phyloP scores from a whole-genome alignment of 176 grass and related monocot genomes.

The Raddia guianensis region DNA sequence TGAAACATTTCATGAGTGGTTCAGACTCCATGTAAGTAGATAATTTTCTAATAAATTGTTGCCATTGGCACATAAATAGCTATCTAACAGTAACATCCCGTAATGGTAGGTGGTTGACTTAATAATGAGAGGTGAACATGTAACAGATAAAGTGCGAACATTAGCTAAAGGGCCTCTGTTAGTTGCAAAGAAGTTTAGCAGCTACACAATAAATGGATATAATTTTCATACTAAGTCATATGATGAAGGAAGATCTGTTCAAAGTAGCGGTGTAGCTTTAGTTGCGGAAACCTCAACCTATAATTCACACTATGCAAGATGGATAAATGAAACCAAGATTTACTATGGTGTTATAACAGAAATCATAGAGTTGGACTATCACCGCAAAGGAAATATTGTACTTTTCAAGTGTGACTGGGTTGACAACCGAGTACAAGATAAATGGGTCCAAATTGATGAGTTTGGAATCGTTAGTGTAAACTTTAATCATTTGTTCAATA shows the following conservation, averaged over 20 bases:
- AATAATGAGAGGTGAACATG: not conserved
- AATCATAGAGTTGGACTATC: not conserved
- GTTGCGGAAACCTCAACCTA: not conserved
- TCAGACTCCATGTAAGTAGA: no score
- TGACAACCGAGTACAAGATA: not conserved
- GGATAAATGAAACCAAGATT: not conserved
- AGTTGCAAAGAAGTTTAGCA: not conserved
- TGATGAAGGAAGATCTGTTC: not conserved
- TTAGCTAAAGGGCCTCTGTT: not conserved
- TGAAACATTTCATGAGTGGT: no score
- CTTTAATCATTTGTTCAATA: not conserved
- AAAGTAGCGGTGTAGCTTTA: not conserved
- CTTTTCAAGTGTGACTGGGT: not conserved
- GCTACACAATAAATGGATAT: constrained; percentile 5
- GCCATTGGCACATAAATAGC: no score
- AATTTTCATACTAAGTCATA: not conserved
- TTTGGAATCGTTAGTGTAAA: not conserved
- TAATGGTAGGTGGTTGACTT: not conserved
- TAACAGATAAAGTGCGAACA: not conserved
- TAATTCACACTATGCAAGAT: not conserved
- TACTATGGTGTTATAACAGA: constrained; percentile 7
- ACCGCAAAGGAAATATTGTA: not conserved
- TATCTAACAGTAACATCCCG: no score
- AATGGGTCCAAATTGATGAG: not conserved
- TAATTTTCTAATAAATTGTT: no score